Evolutionary conservation across 1,139 yeast species (phyloP), one percentile per base, ranked within the genome.

Genomic region (Sugiyamaella castrensis): DNA sequence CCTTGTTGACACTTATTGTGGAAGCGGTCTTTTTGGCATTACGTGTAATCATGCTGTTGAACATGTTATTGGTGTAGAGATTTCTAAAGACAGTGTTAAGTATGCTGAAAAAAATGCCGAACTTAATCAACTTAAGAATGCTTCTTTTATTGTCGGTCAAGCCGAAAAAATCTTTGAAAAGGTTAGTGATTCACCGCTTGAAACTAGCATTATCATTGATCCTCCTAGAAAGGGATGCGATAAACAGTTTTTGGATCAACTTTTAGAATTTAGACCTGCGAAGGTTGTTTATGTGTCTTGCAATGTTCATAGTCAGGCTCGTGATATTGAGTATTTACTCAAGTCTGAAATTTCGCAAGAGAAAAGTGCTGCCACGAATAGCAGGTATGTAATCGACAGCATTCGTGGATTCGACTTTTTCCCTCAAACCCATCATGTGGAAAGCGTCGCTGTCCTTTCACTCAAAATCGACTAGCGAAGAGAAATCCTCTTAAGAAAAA

Each of bases 151-250:
- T 34, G 91, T 82, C 31, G 98, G 98, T 34, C 86, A 88, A 63
- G 98, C 98, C 1, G 97, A 91, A 65, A 79, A 82, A 65, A 82
- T 92, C 48, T 92, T 92, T 68, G 87, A 79, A 45, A 81, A 81
- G 54, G 87, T 88, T 51, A 84, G 82, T 44, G 77, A 80, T 13
- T 94, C 95, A 11, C 74, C 81, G 30, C 78, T 76, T 38, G 74
- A 81, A 59, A 92, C 98, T 0, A 83, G 96, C 11, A 94, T 92
- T 36, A 89, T 92, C 54, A 77, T 94, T 61, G 98, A 92, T 66
- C 98, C 98, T 6, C 96, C 98, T 38, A 80, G 98, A 65, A 92
- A 92, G 68, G 98, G 98, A 1, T 91, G 98, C 68, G 98, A 91
- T 66, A 84, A 82, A 48, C 81, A 82, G 8, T 92, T 92, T 62